Percentiles rank a stretch among this genome's conserved stretches.
phyloP scores from a whole-genome alignment of 2,329 filamentous ascomycete genomes.

The Scortechinia acanthostroma region DNA sequence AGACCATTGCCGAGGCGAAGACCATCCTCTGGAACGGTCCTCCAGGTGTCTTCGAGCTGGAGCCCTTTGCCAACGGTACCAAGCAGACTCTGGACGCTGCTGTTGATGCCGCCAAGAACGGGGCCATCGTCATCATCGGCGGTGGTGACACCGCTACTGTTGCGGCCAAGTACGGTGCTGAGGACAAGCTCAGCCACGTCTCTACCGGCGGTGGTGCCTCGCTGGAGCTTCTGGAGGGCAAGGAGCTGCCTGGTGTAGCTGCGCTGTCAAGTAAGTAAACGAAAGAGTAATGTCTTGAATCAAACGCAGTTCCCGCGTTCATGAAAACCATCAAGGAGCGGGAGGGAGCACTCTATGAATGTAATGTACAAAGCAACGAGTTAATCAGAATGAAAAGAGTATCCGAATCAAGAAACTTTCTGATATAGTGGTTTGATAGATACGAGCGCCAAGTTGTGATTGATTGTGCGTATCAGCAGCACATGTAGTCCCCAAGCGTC shows the following conservation, averaged over 20 bases:
- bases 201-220: constrained; percentile 93
- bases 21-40: constrained; percentile 99
- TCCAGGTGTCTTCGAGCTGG: constrained; percentile 93
- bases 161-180: constrained; percentile 90
- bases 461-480: too few relatives aligned
- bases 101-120: constrained; percentile 70
- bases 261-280: constrained; percentile 75
- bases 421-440: background rate
- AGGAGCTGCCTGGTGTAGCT: constrained; percentile 87
- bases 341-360: background rate
- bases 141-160: constrained; percentile 97
- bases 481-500: too few relatives aligned
- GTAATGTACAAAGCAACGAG: background rate
- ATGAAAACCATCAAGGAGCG: too few relatives aligned
- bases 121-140: constrained; percentile 96
- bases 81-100: constrained; percentile 86
- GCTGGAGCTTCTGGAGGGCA: constrained; percentile 93
- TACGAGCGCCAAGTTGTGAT: background rate
- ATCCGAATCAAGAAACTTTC: background rate
- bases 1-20: constrained; percentile 78
- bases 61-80: constrained; percentile 85
- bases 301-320: too few relatives aligned
- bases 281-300: too few relatives aligned
- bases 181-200: constrained; percentile 96
- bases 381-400: background rate